These are phyloP conservation scores for Cystobasidiaceae sp. DNA, from an alignment of 1,284 basidiomycete genomes.

Conservation along the genomic window DNA sequence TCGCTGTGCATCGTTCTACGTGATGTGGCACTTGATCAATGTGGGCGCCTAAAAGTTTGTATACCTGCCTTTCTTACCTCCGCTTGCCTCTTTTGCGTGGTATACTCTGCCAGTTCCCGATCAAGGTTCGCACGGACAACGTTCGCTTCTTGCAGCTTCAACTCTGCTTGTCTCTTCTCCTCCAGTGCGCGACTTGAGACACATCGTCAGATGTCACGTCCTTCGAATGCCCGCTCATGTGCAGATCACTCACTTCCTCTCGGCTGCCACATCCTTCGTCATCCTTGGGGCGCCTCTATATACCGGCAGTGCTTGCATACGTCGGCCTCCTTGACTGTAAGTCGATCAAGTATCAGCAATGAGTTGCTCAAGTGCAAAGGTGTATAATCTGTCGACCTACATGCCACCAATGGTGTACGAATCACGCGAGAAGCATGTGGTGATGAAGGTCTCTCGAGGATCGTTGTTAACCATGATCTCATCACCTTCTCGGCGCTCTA, in stretches of 20 bases:
- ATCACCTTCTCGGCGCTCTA: conserved; percentile 15
- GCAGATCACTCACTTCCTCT: conserved; percentile 34
- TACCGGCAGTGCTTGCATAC: no score
- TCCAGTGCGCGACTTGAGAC: no score
- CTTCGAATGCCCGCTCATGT: no score
- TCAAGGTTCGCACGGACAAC: conserved; percentile 9
- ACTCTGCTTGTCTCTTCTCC: conserved; percentile 17
- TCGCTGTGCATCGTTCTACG: conserved; percentile 4
- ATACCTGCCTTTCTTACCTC: conserved; percentile 26
- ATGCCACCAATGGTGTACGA: conserved; percentile 26
- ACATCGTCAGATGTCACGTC: no score
- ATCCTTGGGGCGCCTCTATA: no score
- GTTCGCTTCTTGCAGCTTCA: not conserved
- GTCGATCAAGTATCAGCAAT: not conserved
- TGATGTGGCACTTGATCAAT: not conserved
- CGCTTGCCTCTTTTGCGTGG: conserved; percentile 2
- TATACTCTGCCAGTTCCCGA: not conserved
- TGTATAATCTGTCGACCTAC: not conserved
- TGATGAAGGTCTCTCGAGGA: not conserved
- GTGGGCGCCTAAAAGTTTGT: not conserved
- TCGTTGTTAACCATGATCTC: conserved; percentile 12
- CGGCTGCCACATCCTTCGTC: conserved; percentile 35
- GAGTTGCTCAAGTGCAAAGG: not conserved
- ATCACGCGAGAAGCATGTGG: conserved; percentile 3
- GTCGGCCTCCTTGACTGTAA: not conserved